Evolutionary conservation across 164 flowering plant species (phyloP), one percentile per base, ranked within the genome.

Genomic region (Stephania japonica): DNA sequence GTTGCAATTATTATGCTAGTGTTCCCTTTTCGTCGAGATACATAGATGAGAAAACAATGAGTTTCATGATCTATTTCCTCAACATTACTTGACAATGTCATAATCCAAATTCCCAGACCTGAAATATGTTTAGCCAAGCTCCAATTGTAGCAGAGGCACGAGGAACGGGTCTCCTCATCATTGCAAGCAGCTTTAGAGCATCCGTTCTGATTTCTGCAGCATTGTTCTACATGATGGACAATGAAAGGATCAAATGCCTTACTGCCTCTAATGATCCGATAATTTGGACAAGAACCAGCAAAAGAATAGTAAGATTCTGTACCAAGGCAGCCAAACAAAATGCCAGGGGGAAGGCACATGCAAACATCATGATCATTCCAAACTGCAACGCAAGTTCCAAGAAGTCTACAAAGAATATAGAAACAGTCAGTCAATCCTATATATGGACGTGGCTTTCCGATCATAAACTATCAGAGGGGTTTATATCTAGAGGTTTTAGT

Each of bases 281-380:
- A 62, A 27, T 5, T 9, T 44, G 42, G 16, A 25, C 7, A 72
- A 42, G 62, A 43, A 62, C 4, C 18, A 2, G 42, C 19, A 62
- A 24, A 19, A 43, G 9, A 73, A 43, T 4, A 21, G 47, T 21
- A 63, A 61, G 63, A 41, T 32, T 38, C 21, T 59, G 67, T 87
- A 95, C 99, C 97, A 92, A 73, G 21, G 83, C 80, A 70, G 97
- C 86, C 47, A 93, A 85, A 73, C 80, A 88, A 81, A 95, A 95
- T 24, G 91, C 90, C 6, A 86, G 93, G 26, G 99, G 99, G 75
- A 92, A 95, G 66, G 97, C 99, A 83, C 99, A 90, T 42, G 97
- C 97, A 84, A 95, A 95, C 99, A 95, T 92, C 99, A 95, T 91
- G 73, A 93, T 87, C 97, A 91, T 89, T 73, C 99, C 99, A 83